Evolutionary conservation across 169 alveolate genomes (phyloP), one percentile per base, ranked within the genome.

Genomic region (Cryptosporidium bovis): DNA sequence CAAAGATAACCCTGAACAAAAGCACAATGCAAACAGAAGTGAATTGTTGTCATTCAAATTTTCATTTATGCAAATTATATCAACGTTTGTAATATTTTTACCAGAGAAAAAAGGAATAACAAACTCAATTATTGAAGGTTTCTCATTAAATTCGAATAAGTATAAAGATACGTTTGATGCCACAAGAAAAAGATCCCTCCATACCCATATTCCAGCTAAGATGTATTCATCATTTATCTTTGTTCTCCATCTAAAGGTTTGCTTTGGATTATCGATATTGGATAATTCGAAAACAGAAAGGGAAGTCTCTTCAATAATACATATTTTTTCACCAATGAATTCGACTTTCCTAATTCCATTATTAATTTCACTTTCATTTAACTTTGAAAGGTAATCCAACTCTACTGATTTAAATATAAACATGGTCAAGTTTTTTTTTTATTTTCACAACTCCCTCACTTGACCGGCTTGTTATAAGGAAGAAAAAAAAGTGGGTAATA

Each of bases 1-100:
- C 12, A 55, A 31, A n/a, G 51, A 69, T 29, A 69, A 69, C n/a
- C 83, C 83, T 24, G 40, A 69, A 34, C 36, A 29, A 55, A 27
- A 69, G 20, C 27, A 34, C 29, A 69, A 48, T n/a, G 34, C 66
- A 69, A 40, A 48, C 29, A 29, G 18, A 29, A 31, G 51, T 12
- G 8, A 13, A 18, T 53, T 8, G 53, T 66, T 36, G 3, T 24
- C 0, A 15, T 18, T 18, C 16, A 6, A 48, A 46, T 18, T 44
- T 4, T 15, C 55, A 48, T 48, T 34, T 66, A 50, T 46, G 10
- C 33, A 34, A 44, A 65, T 16, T 16, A 66, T 40, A 20, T 66
- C 65, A 29, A 55, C 33, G 64, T 66, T 66, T 20, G 10, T n/a
- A 46, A 66, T 66, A 50, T 31, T 12, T 40, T 66, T 44, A 36